Conservation (phyloP, 2,329 filamentous ascomycete genomes). For the Penicillium sp. region DNA sequence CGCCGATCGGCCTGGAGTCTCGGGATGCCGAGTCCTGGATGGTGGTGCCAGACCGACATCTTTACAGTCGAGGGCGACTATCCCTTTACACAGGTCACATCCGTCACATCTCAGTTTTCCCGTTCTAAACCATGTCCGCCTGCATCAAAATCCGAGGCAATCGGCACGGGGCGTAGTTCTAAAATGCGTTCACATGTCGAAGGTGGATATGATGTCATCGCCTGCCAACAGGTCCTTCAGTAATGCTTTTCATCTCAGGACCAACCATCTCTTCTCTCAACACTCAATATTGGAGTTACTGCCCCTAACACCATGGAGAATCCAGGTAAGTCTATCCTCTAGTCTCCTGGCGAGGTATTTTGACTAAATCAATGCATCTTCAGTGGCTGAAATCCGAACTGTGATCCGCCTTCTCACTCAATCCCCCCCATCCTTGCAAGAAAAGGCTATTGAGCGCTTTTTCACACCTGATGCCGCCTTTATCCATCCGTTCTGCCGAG, state of each 20-base stretch:
- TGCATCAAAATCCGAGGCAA: background rate
- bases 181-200: conserved; percentile 15
- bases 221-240: background rate
- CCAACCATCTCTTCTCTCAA: background rate
- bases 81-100: no score
- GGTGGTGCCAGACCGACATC: background rate
- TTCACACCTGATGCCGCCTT: conserved; percentile 74
- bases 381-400: conserved; percentile 61
- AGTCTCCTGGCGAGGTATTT: no score
- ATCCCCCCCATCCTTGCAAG: conserved; percentile 67
- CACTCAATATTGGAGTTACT: background rate
- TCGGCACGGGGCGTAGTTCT: background rate
- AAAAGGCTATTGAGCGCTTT: conserved; percentile 66
- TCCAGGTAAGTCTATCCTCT: conserved; percentile 10
- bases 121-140: background rate
- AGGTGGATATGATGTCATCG: conserved; percentile 21
- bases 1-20: background rate
- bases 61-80: no score
- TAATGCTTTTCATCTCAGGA: background rate
- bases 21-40: background rate
- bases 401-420: conserved; percentile 71
- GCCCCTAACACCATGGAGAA: conserved; percentile 14
- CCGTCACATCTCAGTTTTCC: background rate
- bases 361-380: background rate
- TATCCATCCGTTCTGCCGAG: conserved; percentile 75